phyloP scores from a whole-genome alignment of 345 rosid genomes.

The Hypericum perforatum region DNA sequence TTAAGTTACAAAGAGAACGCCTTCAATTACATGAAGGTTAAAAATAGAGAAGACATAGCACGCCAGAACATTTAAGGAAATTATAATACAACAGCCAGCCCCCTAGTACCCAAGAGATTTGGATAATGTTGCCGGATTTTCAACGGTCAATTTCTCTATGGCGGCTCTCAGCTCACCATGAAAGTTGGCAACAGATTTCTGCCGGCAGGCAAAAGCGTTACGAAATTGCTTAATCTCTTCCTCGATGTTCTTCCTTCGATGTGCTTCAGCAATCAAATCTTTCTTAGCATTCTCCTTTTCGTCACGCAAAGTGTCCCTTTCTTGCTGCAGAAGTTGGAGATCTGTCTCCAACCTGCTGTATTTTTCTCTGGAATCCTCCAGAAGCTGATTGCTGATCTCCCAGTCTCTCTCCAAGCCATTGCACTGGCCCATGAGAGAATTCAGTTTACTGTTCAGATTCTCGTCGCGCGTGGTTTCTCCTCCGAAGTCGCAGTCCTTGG shows the following conservation, averaged over 20 bases:
- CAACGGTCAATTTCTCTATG: conserved; percentile 46
- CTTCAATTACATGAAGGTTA: too few species aligned
- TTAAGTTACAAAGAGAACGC: too few species aligned
- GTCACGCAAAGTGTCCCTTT: conserved; percentile 41
- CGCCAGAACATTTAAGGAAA: too few species aligned
- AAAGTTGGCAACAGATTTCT: conserved; percentile 48
- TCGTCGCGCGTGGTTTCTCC: conserved; percentile 34
- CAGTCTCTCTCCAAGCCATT: conserved; percentile 40
- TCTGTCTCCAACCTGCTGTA: conserved; percentile 45
- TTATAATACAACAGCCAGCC: too few species aligned
- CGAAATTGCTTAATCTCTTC: conserved; percentile 67
- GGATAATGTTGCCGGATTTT: conserved; percentile 29
- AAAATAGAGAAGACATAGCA: too few species aligned
- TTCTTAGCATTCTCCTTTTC: conserved; percentile 56
- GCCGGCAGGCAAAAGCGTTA: conserved; percentile 49
- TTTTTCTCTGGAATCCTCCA: conserved; percentile 43
- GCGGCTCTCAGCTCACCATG: conserved; percentile 52
- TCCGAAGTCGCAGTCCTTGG: conserved; percentile 42
- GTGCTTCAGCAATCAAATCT: conserved; percentile 50
- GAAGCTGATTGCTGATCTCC: conserved; percentile 29
- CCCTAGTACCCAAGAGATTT: conserved; percentile 30
- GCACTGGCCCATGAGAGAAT: conserved; percentile 38
- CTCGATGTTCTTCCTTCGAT: conserved; percentile 50
- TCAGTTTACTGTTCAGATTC: conserved; percentile 36
- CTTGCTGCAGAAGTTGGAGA: conserved; percentile 46